These are phyloP conservation scores for Paecilomyces variotii DNA, from an alignment of 2,329 filamentous ascomycete species.

Conservation along the genomic window DNA sequence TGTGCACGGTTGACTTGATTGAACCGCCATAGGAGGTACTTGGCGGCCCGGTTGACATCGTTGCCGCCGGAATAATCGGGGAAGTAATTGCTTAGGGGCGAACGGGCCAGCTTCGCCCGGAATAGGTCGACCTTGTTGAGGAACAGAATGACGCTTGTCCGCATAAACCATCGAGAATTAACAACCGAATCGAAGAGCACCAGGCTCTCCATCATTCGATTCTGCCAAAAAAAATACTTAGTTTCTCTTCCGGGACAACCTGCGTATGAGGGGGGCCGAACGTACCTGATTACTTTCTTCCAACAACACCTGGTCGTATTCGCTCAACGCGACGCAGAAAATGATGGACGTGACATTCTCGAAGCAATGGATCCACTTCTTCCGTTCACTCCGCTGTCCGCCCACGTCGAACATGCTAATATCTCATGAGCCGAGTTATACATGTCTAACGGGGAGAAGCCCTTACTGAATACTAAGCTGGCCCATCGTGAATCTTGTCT, in stretches of 20 bases:
- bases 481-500: slow-evolving; percentile 97
- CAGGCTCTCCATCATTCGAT: slow-evolving; percentile 98
- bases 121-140: slow-evolving; percentile 99
- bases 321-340: slow-evolving; percentile 94
- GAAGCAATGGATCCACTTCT: slow-evolving; percentile 99
- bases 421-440: slow-evolving; percentile 10
- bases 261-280: slow-evolving; percentile 4
- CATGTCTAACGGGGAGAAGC: slow-evolving; percentile 1
- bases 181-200: slow-evolving; percentile 97
- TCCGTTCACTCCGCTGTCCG: slow-evolving; percentile 91
- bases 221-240: slow-evolving; percentile 48
- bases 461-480: slow-evolving; percentile 96
- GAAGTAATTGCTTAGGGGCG: slow-evolving; percentile 89
- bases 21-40: slow-evolving; percentile 96
- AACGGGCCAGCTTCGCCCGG: slow-evolving; percentile 84
- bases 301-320: slow-evolving; percentile 94
- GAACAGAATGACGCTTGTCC: slow-evolving; percentile 97
- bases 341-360: slow-evolving; percentile 99
- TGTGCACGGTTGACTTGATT: slow-evolving; percentile 97
- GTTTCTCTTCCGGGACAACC: slow-evolving; percentile 5
- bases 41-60: slow-evolving; percentile 95
- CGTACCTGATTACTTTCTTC: slow-evolving; percentile 94
- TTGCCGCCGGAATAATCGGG: slow-evolving; percentile 96
- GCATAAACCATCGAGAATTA: slow-evolving; percentile 98
- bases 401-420: slow-evolving; percentile 97